Evolutionary conservation across 768 basidiomycete genomes (phyloP), one percentile per base, ranked within the genome.

Genomic region (Cystofilobasidium capitatum): DNA sequence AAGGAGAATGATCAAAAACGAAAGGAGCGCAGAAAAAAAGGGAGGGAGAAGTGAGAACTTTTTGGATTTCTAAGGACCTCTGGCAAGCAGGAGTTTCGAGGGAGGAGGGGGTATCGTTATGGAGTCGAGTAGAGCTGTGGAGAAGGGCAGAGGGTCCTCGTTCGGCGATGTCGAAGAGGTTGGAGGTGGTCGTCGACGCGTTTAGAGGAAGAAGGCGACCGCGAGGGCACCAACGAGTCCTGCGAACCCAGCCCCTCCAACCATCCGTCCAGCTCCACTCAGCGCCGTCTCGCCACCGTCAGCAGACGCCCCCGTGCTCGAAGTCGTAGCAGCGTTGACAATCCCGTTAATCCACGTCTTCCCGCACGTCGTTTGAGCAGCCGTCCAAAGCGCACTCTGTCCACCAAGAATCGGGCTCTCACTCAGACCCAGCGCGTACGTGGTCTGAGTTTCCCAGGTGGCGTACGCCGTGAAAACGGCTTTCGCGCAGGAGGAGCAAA

Each of bases 401-500:
- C 82, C 82, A 36, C 79, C 74, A 54, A 98, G 79, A 64, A 97
- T 79, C 17, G 80, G 75, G 73, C 86, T 88, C 72, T 81, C 80
- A 66, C 70, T 62, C 33, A 96, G 73, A 59, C 94, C 91, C 35
- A 87, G 83, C 10, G 82, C 88, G 76, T 91, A 97, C 1, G 87
- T 87, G 51, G 80, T 78, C 65, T 76, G 76, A 47, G 84, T 82
- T 79, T 92, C 88, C 77, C 83, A 93, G 65, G 79, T 77, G 77
- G 89, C 85, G 82, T 89, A 99, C 12, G 84, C 71, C 1, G 84
- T 83, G 71, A 98, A 75, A 74, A 92, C 79, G 70, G 82, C 82
- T 75, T 87, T 84, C 16, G 89, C 85, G 85, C 94, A 98, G 17
- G 85, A 72, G 2, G 82, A 85, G 85, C 94, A 97, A 51, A 96